Conservation (phyloP, 208 protist species). For the Trypanosoma congolense region DNA sequence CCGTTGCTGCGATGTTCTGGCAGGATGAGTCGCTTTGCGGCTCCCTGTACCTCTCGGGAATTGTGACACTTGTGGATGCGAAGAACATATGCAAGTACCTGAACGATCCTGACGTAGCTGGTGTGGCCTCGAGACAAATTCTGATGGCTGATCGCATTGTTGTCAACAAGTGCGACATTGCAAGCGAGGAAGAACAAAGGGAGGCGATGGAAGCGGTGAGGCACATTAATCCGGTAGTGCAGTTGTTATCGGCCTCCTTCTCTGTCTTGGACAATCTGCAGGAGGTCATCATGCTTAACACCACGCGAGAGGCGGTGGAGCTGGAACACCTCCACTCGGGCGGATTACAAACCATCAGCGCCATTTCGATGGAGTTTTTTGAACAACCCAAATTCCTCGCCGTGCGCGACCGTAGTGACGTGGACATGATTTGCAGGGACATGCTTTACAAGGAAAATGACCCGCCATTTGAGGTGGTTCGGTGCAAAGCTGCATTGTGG, state of each 20-base stretch:
- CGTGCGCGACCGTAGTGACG: slow-evolving; percentile 34
- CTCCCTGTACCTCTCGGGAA: slow-evolving; percentile 78
- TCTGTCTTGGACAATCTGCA: slow-evolving; percentile 57
- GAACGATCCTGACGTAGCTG: slow-evolving; percentile 48
- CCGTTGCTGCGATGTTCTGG: slow-evolving; percentile 93
- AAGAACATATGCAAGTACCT: slow-evolving; percentile 84
- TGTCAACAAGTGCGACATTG: slow-evolving; percentile 94
- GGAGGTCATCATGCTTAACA: slow-evolving; percentile 78
- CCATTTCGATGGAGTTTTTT: slow-evolving; percentile 69
- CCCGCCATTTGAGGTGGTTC: slow-evolving; percentile 73
- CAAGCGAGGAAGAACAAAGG: slow-evolving; percentile 44
- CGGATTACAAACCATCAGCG: slow-evolving; percentile 51
- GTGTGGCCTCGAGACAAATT: slow-evolving; percentile 85
- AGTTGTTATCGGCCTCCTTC: slow-evolving; percentile 46
- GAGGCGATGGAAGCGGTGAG: slow-evolving; percentile 35
- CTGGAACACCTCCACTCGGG: slow-evolving; percentile 61
- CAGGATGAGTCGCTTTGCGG: slow-evolving; percentile 86
- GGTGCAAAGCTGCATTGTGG: slow-evolving; percentile 89
- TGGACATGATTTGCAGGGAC: slow-evolving; percentile 70
- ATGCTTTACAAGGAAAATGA: slow-evolving; percentile 70
- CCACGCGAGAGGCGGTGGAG: slow-evolving; percentile 36
- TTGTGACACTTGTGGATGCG: slow-evolving; percentile 86
- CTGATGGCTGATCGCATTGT: slow-evolving; percentile 92
- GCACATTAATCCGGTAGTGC: slow-evolving; percentile 65
- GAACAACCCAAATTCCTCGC: slow-evolving; percentile 37